These are phyloP conservation scores for Thraustochytrium striatum DNA, from an alignment of 352 stramenopile species.

Conservation along the genomic window DNA sequence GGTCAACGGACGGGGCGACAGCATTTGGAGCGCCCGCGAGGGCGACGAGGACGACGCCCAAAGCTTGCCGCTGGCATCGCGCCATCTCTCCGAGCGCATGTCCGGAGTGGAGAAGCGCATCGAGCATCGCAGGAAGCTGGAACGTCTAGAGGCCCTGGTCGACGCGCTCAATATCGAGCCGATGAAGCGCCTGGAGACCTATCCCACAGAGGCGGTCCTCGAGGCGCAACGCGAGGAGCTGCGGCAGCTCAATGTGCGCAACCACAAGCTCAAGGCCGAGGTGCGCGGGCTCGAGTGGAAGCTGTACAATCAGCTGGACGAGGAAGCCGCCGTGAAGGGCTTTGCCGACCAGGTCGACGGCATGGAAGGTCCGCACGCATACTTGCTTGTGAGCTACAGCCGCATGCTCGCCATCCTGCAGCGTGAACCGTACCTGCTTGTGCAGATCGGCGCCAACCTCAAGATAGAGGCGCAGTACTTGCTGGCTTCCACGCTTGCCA, in stretches of 20 bases:
- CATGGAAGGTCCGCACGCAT: neutral
- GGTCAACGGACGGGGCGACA: neutral
- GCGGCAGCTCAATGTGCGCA: constrained; percentile 9
- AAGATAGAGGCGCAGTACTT: neutral
- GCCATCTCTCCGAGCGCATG: neutral
- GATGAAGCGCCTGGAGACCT: constrained; percentile 14
- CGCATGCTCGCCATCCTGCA: constrained; percentile 3
- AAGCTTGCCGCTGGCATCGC: neutral
- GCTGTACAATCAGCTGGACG: neutral
- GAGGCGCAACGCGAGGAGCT: constrained; percentile 3
- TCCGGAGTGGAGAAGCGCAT: constrained; percentile 12
- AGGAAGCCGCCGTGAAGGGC: neutral
- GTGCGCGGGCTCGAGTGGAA: constrained; percentile 37
- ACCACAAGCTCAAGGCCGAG: constrained; percentile 34
- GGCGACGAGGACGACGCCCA: neutral
- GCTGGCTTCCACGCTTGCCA: neutral
- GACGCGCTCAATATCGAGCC: neutral
- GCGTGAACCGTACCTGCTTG: neutral
- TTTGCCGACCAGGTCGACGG: neutral
- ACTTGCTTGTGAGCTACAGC: constrained; percentile 43
- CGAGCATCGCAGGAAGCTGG: neutral
- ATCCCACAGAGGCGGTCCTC: constrained; percentile 18
- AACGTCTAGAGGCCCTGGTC: constrained; percentile 1
- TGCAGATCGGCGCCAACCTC: constrained; percentile 25
- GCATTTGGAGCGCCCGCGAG: neutral